Conservation (phyloP, 306 rosid species). For the Morella rubra region DNA sequence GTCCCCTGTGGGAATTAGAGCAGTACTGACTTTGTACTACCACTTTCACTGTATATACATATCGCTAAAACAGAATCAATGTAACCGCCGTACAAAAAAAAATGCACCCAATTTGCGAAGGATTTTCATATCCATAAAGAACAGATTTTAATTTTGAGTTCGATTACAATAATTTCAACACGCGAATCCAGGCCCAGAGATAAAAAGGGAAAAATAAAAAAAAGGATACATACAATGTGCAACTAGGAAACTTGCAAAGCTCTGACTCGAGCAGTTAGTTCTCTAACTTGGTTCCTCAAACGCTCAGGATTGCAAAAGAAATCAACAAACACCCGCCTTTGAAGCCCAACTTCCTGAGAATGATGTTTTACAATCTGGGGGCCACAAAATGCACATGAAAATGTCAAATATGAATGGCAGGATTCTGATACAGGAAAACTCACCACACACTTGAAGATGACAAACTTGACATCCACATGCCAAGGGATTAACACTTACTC, state of each 20-base stretch:
- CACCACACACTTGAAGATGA: background rate
- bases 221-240: background rate
- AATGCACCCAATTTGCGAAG: background rate
- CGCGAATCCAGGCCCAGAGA: background rate
- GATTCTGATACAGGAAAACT: background rate
- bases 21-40: too few species aligned
- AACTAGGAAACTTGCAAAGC: slow-evolving; percentile 73
- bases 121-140: background rate
- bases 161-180: background rate
- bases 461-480: background rate
- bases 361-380: slow-evolving; percentile 93
- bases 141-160: background rate
- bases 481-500: too few species aligned
- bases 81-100: background rate
- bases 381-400: slow-evolving; percentile 9
- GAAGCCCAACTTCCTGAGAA: slow-evolving; percentile 80
- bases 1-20: too few species aligned
- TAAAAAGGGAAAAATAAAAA: background rate
- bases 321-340: slow-evolving; percentile 84
- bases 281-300: slow-evolving; percentile 79
- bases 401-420: background rate
- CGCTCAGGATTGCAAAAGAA: slow-evolving; percentile 97
- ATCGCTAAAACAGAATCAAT: too few species aligned
- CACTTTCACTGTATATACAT: too few species aligned
- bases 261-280: slow-evolving; percentile 77